A percentile compares a stretch with the other conserved stretches of the same genome.
Conservation (phyloP, 306 rosid genomes). For the Prunus armeniaca region DNA sequence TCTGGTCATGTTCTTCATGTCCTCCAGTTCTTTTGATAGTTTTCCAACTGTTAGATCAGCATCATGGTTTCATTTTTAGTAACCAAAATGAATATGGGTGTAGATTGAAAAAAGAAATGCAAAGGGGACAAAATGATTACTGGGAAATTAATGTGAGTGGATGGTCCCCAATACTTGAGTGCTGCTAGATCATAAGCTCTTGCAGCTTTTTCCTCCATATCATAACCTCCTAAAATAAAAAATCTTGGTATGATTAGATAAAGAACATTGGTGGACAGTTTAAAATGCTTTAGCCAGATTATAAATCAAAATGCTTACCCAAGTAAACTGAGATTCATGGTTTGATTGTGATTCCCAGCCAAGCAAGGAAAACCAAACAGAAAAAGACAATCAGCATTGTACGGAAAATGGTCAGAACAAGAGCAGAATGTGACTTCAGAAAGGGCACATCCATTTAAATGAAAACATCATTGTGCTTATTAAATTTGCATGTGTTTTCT, state of each 20-base stretch:
- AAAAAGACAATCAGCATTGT: slow-evolving; percentile 13
- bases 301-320: slow-evolving; percentile 45
- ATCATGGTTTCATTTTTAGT: slow-evolving; percentile 16
- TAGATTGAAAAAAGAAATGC: neutral
- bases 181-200: slow-evolving; percentile 95
- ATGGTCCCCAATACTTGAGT: slow-evolving; percentile 97
- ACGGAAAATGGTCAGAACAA: slow-evolving; percentile 4
- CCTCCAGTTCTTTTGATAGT: slow-evolving; percentile 71
- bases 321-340: slow-evolving; percentile 66
- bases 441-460: slow-evolving; percentile 6
- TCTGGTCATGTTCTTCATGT: slow-evolving; percentile 79
- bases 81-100: neutral
- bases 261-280: slow-evolving; percentile 6
- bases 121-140: slow-evolving; percentile 33
- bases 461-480: neutral
- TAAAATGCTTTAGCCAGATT: neutral
- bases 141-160: slow-evolving; percentile 87
- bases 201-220: slow-evolving; percentile 94
- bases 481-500: slow-evolving; percentile 1
- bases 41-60: slow-evolving; percentile 53
- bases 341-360: slow-evolving; percentile 34
- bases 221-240: slow-evolving; percentile 80
- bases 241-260: slow-evolving; percentile 38
- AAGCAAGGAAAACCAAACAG: slow-evolving; percentile 13
- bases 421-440: slow-evolving; percentile 14